Base-by-base conservation (phyloP, 2,329 filamentous ascomycete genomes). In the Pseudocercospora macadamiae region DNA sequence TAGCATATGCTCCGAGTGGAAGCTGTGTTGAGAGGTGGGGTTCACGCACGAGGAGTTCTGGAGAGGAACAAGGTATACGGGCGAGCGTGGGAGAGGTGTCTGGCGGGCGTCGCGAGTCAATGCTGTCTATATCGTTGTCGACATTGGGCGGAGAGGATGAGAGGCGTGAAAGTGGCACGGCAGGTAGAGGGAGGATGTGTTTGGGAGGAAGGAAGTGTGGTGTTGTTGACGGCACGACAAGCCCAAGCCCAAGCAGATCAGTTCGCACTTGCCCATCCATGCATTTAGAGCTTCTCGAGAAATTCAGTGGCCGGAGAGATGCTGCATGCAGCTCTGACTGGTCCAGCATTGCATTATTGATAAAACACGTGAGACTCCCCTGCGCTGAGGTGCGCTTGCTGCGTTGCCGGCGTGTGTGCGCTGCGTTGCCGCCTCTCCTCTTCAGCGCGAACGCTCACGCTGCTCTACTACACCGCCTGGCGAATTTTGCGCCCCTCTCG, bases 41-140 rank as follows among this genome's bases (percentile, higher is more conserved):
- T 44, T 48, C 45, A 52, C 56, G 32, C 44, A 54, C 56, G 44
- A 53, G 32, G 51, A 59, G 45, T 32, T 49, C 45, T 54, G 19
- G 49, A 36, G 55, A 49, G 39, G 37, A 12, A 34, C 26, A 44
- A 34, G 51, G 51, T 42, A 59, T 36, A 51, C 37, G 42, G 49
- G 42, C 10, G 42, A 19, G 56, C 39, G 56, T 51, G 30, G 39
- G 36, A 49, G 55, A 49, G 55, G 56, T 52, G 56, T 42, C 16
- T 47, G 16, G 52, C 18, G 25, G 56, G 14, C 45, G 44, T 21
- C 37, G 45, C 51, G 36, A 55, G 57, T 54, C 57, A 51, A 59
- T 59, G 57, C 57, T 51, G 57, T 51, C 57, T 59, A 59, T 59
- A 52, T 55, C 57, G 44, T 37, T 42, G 49, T 55, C 57, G 52